Evolutionary conservation across 805 yeast species (phyloP), one percentile per base, ranked within the genome.

Genomic region (Blastobotrys mokoenaii): DNA sequence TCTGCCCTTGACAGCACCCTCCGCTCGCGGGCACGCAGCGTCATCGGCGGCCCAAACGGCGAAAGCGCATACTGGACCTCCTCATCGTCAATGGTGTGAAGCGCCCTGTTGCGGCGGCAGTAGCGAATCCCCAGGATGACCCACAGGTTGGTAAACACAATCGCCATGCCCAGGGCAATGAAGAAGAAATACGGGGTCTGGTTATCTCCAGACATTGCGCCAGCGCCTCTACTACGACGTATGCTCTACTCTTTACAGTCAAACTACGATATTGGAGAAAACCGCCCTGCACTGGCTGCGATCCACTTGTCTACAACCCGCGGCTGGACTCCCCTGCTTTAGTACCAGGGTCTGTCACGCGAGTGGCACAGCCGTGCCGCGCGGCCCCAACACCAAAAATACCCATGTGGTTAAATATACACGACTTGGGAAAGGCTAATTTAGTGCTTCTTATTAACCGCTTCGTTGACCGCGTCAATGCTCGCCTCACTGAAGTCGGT

Each of bases 401-500:
- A 34, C 18, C 14, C 10, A 9, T 10, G 16, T 17, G 9, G 37
- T 34, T 34, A 31, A 14, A 34, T 34, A 34, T 22, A 22, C 27
- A 22, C 27, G 27, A 22, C 27, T 34, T n/a, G 16, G 11, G 11
- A 29, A 29, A 29, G 6, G 35, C 35, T 12, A 32, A 32, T 22
- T 22, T 22, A 22, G 27, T 22, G 27, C 27, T 22, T 22, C 68
- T 80, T 82, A 65, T 87, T 78, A 58, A 89, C 96, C 67, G 72
- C 84, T 63, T 85, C 96, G 67, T 89, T 77, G 49, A 93, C 93
- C 55, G 89, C 75, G 65, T 90, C 98, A 69, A 83, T 86, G 53
- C 95, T 85, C 56, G 93, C 97, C 76, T 93, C 98, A 51, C 94
- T 82, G 71, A 81, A 89, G 69, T 93, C 98, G 48, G 98, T 93